phyloP scores from a whole-genome alignment of 305 asterid genomes.

The Fraxinus baroniana region DNA sequence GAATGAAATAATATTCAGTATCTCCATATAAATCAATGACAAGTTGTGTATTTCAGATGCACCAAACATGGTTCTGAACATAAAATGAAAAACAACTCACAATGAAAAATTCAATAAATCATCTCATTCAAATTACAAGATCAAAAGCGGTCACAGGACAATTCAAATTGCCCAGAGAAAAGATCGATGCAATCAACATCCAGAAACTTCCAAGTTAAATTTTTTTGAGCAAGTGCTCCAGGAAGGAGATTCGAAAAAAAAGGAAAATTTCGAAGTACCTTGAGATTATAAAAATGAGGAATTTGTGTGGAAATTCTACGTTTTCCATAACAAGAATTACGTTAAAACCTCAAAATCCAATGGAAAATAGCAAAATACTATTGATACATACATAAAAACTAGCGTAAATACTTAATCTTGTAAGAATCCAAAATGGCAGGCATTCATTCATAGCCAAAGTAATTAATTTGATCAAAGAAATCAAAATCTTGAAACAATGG shows the following conservation, averaged over 20 bases:
- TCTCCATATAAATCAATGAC: not conserved
- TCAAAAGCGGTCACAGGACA: not conserved
- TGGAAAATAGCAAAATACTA: conserved; percentile 1
- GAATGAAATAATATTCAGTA: conserved; percentile 8
- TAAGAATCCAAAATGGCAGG: conserved; percentile 17
- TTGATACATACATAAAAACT: not conserved
- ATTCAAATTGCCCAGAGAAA: not conserved
- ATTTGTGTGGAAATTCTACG: not conserved
- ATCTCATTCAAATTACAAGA: not conserved
- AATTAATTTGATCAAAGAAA: conserved; percentile 12
- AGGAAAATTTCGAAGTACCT: not conserved
- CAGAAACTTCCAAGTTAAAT: not conserved
- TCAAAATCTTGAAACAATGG: conserved; percentile 12
- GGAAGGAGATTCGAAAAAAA: not conserved
- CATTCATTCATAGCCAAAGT: conserved; percentile 11
- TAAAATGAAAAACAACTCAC: not conserved
- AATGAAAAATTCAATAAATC: not conserved
- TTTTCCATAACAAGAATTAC: conserved; percentile 1
- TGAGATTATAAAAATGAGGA: not conserved
- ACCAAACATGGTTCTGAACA: not conserved
- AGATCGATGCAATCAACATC: not conserved
- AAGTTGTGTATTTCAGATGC: conserved; percentile 14
- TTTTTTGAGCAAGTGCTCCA: not conserved
- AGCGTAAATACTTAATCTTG: conserved; percentile 10
- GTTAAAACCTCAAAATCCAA: conserved; percentile 5